Evolutionary conservation across 2,329 filamentous ascomycete species (phyloP).

Genomic region (Raffaelea deltoideospora): DNA sequence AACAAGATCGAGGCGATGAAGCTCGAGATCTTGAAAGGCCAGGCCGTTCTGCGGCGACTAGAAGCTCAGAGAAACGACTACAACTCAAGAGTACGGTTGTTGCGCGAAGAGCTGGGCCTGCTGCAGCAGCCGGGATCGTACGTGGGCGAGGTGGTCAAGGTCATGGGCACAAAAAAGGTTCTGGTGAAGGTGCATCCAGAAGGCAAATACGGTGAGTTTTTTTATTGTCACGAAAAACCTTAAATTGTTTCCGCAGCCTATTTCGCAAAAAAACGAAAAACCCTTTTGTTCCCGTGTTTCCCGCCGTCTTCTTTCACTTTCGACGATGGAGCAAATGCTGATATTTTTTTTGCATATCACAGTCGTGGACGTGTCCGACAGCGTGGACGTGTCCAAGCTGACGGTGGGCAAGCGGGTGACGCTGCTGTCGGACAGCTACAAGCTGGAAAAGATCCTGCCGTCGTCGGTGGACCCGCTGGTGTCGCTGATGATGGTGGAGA

Average conservation of each 20-base stretch:
- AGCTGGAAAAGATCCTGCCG: constrained; percentile 95
- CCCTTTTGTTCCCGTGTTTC: background rate
- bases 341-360: too few relatives aligned
- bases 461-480: constrained; percentile 97
- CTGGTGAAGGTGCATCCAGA: constrained; percentile 98
- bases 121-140: constrained; percentile 96
- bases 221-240: too few relatives aligned
- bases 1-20: constrained; percentile 99
- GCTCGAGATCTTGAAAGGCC: constrained; percentile 98
- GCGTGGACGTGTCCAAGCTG: constrained; percentile 87
- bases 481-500: constrained; percentile 99
- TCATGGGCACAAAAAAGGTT: constrained; percentile 99
- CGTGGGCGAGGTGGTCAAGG: constrained; percentile 98
- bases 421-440: constrained; percentile 92
- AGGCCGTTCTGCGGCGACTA: constrained; percentile 83
- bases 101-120: constrained; percentile 88
- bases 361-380: constrained; percentile 95
- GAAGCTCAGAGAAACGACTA: constrained; percentile 99
- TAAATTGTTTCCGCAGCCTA: background rate
- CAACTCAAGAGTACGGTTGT: constrained; percentile 89
- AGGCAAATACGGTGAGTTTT: constrained; percentile 80
- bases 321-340: too few relatives aligned
- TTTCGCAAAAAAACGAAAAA: too few relatives aligned
- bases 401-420: constrained; percentile 96
- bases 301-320: background rate